These are phyloP conservation scores for Austroboletus rostrupii DNA, from an alignment of 1,284 basidiomycete species.

Conservation along the genomic window DNA sequence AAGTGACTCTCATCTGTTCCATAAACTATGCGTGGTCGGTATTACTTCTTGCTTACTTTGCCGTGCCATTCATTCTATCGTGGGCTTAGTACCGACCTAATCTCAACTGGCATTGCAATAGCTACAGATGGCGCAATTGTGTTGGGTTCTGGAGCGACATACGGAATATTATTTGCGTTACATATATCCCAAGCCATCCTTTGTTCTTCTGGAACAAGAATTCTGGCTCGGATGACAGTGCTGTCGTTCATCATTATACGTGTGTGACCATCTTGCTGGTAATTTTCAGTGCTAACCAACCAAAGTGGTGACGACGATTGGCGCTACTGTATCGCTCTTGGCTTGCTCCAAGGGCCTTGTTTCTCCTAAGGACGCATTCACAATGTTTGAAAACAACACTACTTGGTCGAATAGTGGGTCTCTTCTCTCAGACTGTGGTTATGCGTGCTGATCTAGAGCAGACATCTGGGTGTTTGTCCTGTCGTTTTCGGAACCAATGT, in stretches of 20 bases:
- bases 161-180: conserved; percentile 58
- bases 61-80: background rate
- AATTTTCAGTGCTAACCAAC: background rate
- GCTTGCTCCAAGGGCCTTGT: conserved; percentile 51
- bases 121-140: conserved; percentile 46
- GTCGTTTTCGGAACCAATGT: conserved; percentile 24
- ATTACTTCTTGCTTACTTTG: background rate
- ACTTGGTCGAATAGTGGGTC: conserved; percentile 57
- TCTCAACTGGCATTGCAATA: conserved; percentile 62
- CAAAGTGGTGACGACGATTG: conserved; percentile 52
- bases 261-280: conserved; percentile 23
- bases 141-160: conserved; percentile 53
- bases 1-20: conserved; percentile 59
- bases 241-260: conserved; percentile 61
- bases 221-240: conserved; percentile 61
- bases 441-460: conserved; percentile 20
- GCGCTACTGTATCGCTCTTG: conserved; percentile 52
- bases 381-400: conserved; percentile 62
- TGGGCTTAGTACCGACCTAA: conserved; percentile 52
- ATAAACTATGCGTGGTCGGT: conserved; percentile 62
- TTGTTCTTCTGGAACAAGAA: conserved; percentile 60
- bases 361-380: conserved; percentile 60
- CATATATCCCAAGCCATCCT: conserved; percentile 59
- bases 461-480: conserved; percentile 35
- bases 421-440: background rate